These are phyloP conservation scores for Paecilomyces fulvus DNA, from an alignment of 2,329 filamentous ascomycete genomes.

Conservation along the genomic window DNA sequence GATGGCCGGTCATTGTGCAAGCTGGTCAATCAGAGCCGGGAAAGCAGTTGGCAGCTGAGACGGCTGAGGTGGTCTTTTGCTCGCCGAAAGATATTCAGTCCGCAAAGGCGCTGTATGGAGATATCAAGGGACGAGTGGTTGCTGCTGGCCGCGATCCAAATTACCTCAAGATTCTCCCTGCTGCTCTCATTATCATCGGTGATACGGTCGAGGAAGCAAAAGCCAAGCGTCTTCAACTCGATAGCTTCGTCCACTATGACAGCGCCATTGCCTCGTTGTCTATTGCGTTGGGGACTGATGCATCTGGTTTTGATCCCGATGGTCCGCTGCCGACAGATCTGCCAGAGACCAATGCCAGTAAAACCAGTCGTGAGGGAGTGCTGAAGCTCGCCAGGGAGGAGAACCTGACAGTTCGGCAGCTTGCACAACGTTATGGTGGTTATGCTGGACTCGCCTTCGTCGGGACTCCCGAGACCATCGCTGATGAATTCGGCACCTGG, in stretches of 20 bases:
- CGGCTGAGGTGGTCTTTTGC: conserved; percentile 47
- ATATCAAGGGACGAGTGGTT: conserved; percentile 42
- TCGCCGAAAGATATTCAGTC: conserved; percentile 38
- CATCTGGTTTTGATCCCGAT: conserved; percentile 42
- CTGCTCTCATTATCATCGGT: conserved; percentile 43
- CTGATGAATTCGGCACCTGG: conserved; percentile 44
- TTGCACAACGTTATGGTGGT: conserved; percentile 44
- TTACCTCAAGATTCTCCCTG: conserved; percentile 46
- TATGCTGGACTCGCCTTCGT: conserved; percentile 45
- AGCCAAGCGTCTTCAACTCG: conserved; percentile 41
- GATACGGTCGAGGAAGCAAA: conserved; percentile 43
- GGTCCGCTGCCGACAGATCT: conserved; percentile 41
- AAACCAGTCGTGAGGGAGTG: conserved; percentile 38
- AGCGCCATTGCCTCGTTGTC: conserved; percentile 47
- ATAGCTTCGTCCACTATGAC: conserved; percentile 47
- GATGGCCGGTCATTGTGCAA: conserved; percentile 50
- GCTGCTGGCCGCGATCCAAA: conserved; percentile 39
- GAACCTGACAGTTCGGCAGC: conserved; percentile 43
- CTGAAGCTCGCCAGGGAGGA: conserved; percentile 40
- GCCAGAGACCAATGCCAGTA: conserved; percentile 48
- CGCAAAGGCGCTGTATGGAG: conserved; percentile 42
- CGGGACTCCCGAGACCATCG: conserved; percentile 41
- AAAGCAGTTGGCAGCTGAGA: conserved; percentile 44
- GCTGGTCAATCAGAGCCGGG: conserved; percentile 48
- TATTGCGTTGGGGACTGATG: conserved; percentile 41